Evolutionary conservation across 1,284 basidiomycete genomes (phyloP), one percentile per base, ranked within the genome.

Genomic region (Veloporphyrellus conicus): DNA sequence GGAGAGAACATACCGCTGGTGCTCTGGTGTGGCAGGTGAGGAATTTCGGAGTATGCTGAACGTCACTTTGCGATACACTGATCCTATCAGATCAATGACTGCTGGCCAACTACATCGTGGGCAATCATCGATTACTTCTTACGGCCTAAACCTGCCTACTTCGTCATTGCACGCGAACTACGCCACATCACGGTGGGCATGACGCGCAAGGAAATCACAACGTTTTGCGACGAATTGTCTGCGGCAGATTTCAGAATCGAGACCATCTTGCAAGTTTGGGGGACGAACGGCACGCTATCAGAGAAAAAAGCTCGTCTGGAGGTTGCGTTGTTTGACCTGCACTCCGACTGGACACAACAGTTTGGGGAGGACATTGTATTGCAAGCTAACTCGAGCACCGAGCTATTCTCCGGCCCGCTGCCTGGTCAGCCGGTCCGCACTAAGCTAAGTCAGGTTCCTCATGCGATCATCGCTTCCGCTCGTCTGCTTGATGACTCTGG

Each of bases 41-140:
- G 37, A n/a, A 33, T 49, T 38, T 15, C 20, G 25, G 19, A 31
- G 10, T 25, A 36, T 33, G 8, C 25, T 10, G 25, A 27, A 22
- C 12, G 28, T 41, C 25, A 28, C 46, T 33, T 38, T 49, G 28
- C 37, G 38, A 49, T 37, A 27, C 12, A 8, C 16, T 45, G 36
- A 38, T 18, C 35, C 18, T 45, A 43, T 42, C 41, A 87, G 81
- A 71, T 90, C 49, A 89, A 90, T 55, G 87, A 90, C 58, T 89
- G 86, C 60, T 90, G 86, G 85, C 87, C 87, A 6, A 81, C 80
- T 32, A 86, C 85, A 16, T 86, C 82, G 8, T 90, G 87, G 87
- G 78, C 84, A 1, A 87, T 90, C 50, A 74, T 78, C 31, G 88
- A 90, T 64, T 89, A 89, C 63, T 88, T 82, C 68, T 66, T 88